Evolutionary conservation across 306 rosid species (phyloP), one percentile per base, ranked within the genome.

Genomic region (Ormosia emarginata): DNA sequence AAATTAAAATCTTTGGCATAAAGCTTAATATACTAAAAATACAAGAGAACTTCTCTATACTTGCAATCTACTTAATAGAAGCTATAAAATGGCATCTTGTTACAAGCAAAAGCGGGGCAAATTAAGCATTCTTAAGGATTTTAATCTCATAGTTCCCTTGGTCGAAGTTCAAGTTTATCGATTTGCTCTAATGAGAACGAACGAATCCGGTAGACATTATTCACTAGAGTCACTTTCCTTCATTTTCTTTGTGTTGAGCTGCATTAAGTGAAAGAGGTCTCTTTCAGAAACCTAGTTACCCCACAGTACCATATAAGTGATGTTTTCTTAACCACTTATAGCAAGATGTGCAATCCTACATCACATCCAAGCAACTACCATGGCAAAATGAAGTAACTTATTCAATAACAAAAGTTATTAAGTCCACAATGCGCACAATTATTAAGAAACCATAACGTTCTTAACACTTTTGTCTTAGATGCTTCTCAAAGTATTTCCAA

Each of bases 141-240:
- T 78, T 70, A 71, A 10, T 78, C n/a, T 39, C 14, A 14, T 24
- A 37, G 17, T 80, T 75, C 73, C 79, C 13, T 81, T n/a, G n/a
- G n/a, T 73, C 78, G 12, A 46, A 13, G 71, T 61, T 70, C 56
- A 67, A 49, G 36, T 68, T 43, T 43, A 79, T 79, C 32, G 13
- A 41, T 69, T 67, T 53, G 75, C 68, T 40, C 76, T 41, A n/a
- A n/a, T n/a, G n/a, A n/a, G n/a, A n/a, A n/a, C n/a, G n/a, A n/a
- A n/a, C 37, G 56, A 41, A 79, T 79, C 69, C 4, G 5, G 63
- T 37, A 52, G 17, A 78, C 74, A 81, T 55, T n/a, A 66, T 65
- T 55, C 7, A 74, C 32, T 44, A 44, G 12, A 64, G 39, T 9
- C 53, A 76, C 36, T 49, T n/a, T 58, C 77, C 55, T 74, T 69